These are phyloP conservation scores for Trichophaea hybrida DNA, from an alignment of 2,329 filamentous ascomycete species.

Conservation along the genomic window DNA sequence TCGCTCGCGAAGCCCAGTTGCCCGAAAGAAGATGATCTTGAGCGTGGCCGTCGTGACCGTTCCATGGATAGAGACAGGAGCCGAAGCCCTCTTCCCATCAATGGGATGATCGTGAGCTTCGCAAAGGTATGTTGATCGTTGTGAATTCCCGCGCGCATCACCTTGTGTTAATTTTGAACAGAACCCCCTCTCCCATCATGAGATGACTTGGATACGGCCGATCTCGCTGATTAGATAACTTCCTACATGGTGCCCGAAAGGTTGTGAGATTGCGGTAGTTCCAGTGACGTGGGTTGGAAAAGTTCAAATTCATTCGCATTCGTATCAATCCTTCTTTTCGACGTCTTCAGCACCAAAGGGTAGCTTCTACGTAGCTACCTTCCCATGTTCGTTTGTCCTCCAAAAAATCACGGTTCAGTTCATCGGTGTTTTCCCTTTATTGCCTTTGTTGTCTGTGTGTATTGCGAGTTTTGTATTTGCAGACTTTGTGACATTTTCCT, in stretches of 20 bases:
- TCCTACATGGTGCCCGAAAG: neutral
- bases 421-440: neutral
- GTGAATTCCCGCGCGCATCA: neutral
- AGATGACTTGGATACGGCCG: constrained; percentile 95
- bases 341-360: neutral
- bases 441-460: neutral
- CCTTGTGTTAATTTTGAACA: neutral
- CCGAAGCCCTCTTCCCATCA: constrained; percentile 46
- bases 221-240: constrained; percentile 33
- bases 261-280: neutral
- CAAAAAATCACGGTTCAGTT: neutral
- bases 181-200: constrained; percentile 32
- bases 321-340: neutral
- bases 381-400: neutral
- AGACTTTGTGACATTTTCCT: neutral
- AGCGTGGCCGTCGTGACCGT: constrained; percentile 35
- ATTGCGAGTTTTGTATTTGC: neutral
- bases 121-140: constrained; percentile 53
- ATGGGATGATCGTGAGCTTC: constrained; percentile 62
- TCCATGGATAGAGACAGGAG: constrained; percentile 30
- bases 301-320: neutral
- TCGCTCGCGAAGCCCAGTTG: constrained; percentile 56
- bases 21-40: constrained; percentile 38
- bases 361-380: neutral
- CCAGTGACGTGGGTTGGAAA: neutral